Base-by-base conservation (phyloP, 768 basidiomycete genomes). In the Rhodosporidiobolus odoratus region DNA sequence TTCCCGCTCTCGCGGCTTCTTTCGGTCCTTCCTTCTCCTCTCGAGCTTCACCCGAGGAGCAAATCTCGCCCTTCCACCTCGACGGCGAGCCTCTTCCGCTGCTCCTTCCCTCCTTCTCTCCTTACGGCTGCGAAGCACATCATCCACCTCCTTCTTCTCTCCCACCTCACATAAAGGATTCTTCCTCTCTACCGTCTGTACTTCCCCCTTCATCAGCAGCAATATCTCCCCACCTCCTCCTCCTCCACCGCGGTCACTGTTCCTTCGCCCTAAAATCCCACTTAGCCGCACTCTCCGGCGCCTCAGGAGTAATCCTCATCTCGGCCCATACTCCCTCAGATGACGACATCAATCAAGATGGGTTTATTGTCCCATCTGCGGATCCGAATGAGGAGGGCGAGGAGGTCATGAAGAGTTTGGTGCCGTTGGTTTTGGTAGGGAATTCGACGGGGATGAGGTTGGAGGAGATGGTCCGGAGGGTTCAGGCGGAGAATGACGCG, bases 251-350 rank as follows among this genome's bases (percentile, higher is more conserved):
- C 37, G 95, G 95, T 9, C 85, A 83, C 8, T 98, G 95, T 79
- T 88, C 92, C 15, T 97, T 98, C 80, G 79, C 91, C 21, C 85
- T 90, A 73, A 99, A 99, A 80, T 82, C 94, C 23, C 59, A 86
- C 19, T 72, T 83, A 54, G 93, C 92, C 8, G 83, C 84, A 25
- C 80, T 82, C 15, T 89, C 87, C 1, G 88, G 86, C 2, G 91
- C 92, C 8, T 84, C 84, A 0, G 94, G 91, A 2, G 85, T 93
- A 15, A 80, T 98, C 21, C 86, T 95, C 52, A 80, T 89, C 76
- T 88, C 85, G 77, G 82, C 87, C 66, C 84, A 86, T 35, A n/a
- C n/a, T n/a, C n/a, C n/a, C n/a, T 84, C 86, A 37, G 86, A 90
- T 30, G 54, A 71, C 12, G 74, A 69, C 10, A 71, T 62, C 17